Base-by-base conservation (phyloP, 108 stramenopile species). In the Conticribra weissflogii region DNA sequence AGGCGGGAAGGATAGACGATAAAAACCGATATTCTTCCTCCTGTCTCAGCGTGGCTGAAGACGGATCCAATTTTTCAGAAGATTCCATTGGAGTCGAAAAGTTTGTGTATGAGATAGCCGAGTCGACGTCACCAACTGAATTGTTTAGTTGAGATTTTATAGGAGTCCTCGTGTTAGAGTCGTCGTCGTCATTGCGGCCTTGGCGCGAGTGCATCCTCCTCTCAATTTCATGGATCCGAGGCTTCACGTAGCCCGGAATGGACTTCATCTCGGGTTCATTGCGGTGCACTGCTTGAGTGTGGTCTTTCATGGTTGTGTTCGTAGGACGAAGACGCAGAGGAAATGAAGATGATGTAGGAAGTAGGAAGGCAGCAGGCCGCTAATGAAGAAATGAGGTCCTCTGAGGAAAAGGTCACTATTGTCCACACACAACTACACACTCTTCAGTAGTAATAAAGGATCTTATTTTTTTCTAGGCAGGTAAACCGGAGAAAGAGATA, bases 191-290 rank as follows among this genome's bases (percentile, higher is more conserved):
- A 27, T 55, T 27, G 22, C 24, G 34, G 18, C 17, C 17, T 5
- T 36, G 58, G 60, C 44, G 4, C 60, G 60, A 12, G 60, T 62
- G 60, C 3, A 62, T 47, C 45, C 45, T 41, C 28, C 47, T 33
- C 27, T 62, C 60, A 15, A 62, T 62, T 22, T 62, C 19, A 47
- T 62, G 45, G 44, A 62, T 62, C 12, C 60, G 60, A 18, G 60
- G 60, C 18, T 62, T 62, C 3, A 62, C 60, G 22, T 46, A 30
- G 46, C 45, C 45, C 47, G 58, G 17, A 36, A 18, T 41, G 22
- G 22, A 15, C 14, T 24, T 46, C 8, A 25, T 23, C 5, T 33
- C 9, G 22, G 55, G 36, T 41, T 41, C 36, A 9, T 41, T 5
- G 36, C 5, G 36, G 36, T 41, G 36, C 8, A 9, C 36, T 41